Conservation (phyloP, 345 rosid species). For the thale cress (Arabidopsis thaliana) region DNA sequence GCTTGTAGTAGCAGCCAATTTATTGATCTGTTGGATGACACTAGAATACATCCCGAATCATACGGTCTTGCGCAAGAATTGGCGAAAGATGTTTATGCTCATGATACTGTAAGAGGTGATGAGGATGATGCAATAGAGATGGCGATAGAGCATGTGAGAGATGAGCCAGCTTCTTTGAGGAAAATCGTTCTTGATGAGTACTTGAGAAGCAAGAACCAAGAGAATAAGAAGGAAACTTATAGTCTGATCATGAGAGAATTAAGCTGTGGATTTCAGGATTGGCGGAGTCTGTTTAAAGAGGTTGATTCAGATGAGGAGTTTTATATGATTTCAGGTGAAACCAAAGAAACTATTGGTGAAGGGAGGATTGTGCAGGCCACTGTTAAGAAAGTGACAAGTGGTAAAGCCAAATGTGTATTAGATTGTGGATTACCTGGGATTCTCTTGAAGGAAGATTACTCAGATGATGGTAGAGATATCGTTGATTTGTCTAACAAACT, state of each 20-base stretch:
- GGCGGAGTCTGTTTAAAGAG: slow-evolving; percentile 71
- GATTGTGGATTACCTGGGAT: slow-evolving; percentile 80
- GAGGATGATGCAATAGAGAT: slow-evolving; percentile 84
- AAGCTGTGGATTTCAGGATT: slow-evolving; percentile 76
- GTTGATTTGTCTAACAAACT: slow-evolving; percentile 71
- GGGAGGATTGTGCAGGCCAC: slow-evolving; percentile 84
- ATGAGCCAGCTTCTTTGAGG: slow-evolving; percentile 62
- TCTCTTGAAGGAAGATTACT: slow-evolving; percentile 73
- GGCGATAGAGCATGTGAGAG: slow-evolving; percentile 87
- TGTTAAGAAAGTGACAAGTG: slow-evolving; percentile 65
- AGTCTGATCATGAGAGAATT: slow-evolving; percentile 65
- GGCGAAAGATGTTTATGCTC: slow-evolving; percentile 71
- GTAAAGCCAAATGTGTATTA: slow-evolving; percentile 71
- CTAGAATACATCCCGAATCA: slow-evolving; percentile 92
- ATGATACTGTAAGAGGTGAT: slow-evolving; percentile 53
- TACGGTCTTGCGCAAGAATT: slow-evolving; percentile 75
- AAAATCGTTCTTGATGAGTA: slow-evolving; percentile 54
- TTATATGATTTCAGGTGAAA: slow-evolving; percentile 81
- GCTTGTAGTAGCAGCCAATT: slow-evolving; percentile 82
- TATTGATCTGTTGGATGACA: slow-evolving; percentile 82
- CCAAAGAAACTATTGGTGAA: slow-evolving; percentile 75
- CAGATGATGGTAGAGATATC: slow-evolving; percentile 82
- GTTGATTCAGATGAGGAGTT: slow-evolving; percentile 77
- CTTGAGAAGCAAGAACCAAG: slow-evolving; percentile 51
- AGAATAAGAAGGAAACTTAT: slow-evolving; percentile 65